phyloP scores from a whole-genome alignment of 1,284 basidiomycete species.

The Ustilago hordei region DNA sequence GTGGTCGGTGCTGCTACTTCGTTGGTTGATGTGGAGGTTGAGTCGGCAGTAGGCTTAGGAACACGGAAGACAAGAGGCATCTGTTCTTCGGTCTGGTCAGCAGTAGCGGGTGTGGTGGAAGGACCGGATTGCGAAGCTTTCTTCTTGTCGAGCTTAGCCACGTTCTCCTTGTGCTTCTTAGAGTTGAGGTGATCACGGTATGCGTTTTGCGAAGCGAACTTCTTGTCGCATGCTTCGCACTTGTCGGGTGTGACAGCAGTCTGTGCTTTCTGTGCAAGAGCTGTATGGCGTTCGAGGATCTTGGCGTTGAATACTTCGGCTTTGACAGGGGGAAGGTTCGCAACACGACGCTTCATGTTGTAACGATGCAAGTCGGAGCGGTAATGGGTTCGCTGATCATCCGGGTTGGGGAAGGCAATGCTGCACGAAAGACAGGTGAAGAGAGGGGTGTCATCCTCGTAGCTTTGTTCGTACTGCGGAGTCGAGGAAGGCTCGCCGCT shows the following conservation, averaged over 20 bases:
- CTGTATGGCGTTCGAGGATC: slow-evolving; percentile 73
- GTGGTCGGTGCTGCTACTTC: slow-evolving; percentile 13
- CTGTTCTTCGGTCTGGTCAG: slow-evolving; percentile 23
- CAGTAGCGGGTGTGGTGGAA: background rate
- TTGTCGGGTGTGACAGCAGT: slow-evolving; percentile 30
- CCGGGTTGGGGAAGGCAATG: slow-evolving; percentile 85
- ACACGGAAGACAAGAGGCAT: slow-evolving; percentile 48
- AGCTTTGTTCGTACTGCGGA: slow-evolving; percentile 33
- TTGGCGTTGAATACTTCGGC: slow-evolving; percentile 87
- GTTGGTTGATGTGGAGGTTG: slow-evolving; percentile 7
- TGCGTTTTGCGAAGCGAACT: slow-evolving; percentile 88
- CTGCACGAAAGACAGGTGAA: slow-evolving; percentile 90
- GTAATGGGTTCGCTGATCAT: slow-evolving; percentile 91
- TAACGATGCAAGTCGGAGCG: slow-evolving; percentile 95
- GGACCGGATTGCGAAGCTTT: slow-evolving; percentile 14
- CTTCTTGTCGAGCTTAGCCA: slow-evolving; percentile 72
- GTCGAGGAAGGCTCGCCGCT: slow-evolving; percentile 35
- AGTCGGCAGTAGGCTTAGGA: slow-evolving; percentile 20
- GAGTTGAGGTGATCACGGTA: slow-evolving; percentile 88
- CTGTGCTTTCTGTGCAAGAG: slow-evolving; percentile 36
- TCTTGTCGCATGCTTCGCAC: slow-evolving; percentile 76
- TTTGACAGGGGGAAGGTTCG: slow-evolving; percentile 87
- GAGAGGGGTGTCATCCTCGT: slow-evolving; percentile 55
- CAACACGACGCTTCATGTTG: slow-evolving; percentile 97
- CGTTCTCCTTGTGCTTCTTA: slow-evolving; percentile 88